Base-by-base conservation (phyloP, 129 eudicot genomes). In the Erigeron canadensis region DNA sequence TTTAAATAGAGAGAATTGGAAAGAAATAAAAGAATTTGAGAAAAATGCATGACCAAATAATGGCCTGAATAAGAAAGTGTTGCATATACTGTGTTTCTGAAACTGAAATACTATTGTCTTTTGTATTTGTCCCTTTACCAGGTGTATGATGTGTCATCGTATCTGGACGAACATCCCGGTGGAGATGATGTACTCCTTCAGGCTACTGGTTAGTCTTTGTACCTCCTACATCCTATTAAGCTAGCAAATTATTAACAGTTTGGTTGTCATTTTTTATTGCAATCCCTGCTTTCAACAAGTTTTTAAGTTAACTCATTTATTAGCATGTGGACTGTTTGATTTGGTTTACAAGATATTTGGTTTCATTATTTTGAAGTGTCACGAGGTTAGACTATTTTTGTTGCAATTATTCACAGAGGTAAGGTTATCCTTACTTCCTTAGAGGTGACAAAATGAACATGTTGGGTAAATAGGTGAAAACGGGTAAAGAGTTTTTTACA, bases 151-250 rank as follows among this genome's bases (percentile, higher is more conserved):
- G 96, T 93, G 73, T 85, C 98, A 58, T 41, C 96, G 40, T 93
- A 89, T 86, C n/a, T 89, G 74, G 96, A 93, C 23, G 98, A 93
- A 65, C 98, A 93, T 74, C 98, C 98, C 12, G 98, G 98, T 22
- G 98, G 98, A 78, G 96, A 93, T 59, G 98, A 93, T 71, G 87
- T 89, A 59, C 75, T 93, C 68, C 84, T 93, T 3, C 65, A 77
- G 47, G 89, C 84, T 70, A 84, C 95, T 59, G 98, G 98, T 93
- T 87, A 79, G 69, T 62, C 53, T 65, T 77, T 44, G 17, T 70
- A 21, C 28, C 72, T 69, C 1, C 70, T 37, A 19, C n/a, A 43
- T 63, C 72, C 34, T 51, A 51, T 77, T 54, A 69, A 75, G 48
- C n/a, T 50, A 76, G 71, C 48, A 39, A 51, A 0, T 17, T 5